These are phyloP conservation scores for Starmera stellimalicola DNA, from an alignment of 1,139 yeast species.

Conservation along the genomic window DNA sequence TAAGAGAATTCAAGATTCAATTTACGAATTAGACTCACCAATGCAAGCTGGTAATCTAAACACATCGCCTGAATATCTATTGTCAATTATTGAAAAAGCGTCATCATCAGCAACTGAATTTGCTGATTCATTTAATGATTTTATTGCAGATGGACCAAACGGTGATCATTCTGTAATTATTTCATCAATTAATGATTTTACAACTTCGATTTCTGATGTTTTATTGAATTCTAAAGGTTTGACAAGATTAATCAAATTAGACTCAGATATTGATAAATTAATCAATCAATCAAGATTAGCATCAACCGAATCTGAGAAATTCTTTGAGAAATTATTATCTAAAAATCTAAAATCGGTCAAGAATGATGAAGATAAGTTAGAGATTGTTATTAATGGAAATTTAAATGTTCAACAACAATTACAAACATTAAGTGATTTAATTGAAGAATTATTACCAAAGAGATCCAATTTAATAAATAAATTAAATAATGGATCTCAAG, in stretches of 20 bases:
- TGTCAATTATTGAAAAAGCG: slow-evolving; percentile 64
- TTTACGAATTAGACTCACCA: slow-evolving; percentile 67
- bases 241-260: slow-evolving; percentile 41
- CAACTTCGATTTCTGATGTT: slow-evolving; percentile 57
- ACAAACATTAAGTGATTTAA: slow-evolving; percentile 45
- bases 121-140: slow-evolving; percentile 69
- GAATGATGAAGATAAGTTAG: slow-evolving; percentile 58
- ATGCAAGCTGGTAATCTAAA: slow-evolving; percentile 79
- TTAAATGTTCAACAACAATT: slow-evolving; percentile 63
- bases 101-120: slow-evolving; percentile 72
- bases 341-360: slow-evolving; percentile 36
- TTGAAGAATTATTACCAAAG: slow-evolving; percentile 54
- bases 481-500: slow-evolving; percentile 26
- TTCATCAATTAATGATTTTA: slow-evolving; percentile 55
- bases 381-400: slow-evolving; percentile 67
- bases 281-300: slow-evolving; percentile 42
- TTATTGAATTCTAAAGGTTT: slow-evolving; percentile 67
- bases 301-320: slow-evolving; percentile 54
- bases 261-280: slow-evolving; percentile 42
- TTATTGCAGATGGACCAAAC: slow-evolving; percentile 67
- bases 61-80: slow-evolving; percentile 63
- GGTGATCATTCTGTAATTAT: slow-evolving; percentile 66
- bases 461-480: slow-evolving; percentile 12
- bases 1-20: slow-evolving; percentile 62
- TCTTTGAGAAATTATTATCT: slow-evolving; percentile 52